A percentile compares a stretch with the other conserved stretches of the same genome.
Conservation (phyloP, 2,329 filamentous ascomycete species). For the Claviceps digitariae region DNA sequence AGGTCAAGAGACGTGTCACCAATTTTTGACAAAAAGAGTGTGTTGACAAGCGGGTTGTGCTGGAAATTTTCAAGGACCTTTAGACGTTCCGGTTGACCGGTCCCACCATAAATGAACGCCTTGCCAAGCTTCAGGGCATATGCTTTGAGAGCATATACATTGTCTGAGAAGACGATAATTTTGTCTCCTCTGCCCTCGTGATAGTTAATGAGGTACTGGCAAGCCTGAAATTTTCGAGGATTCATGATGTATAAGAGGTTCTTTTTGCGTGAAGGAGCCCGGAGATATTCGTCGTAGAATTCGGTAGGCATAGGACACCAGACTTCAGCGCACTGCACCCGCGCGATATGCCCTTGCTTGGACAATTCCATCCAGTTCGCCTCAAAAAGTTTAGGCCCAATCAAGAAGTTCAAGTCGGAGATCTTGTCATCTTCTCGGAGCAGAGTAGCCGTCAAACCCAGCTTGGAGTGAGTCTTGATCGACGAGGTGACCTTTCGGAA, state of each 20-base stretch:
- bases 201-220: slow-evolving; percentile 96
- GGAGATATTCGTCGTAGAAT: slow-evolving; percentile 90
- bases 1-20: slow-evolving; percentile 96
- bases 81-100: slow-evolving; percentile 72
- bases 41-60: slow-evolving; percentile 79
- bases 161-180: slow-evolving; percentile 96
- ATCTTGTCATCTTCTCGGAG: slow-evolving; percentile 98
- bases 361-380: slow-evolving; percentile 99
- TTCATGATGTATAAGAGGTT: slow-evolving; percentile 84
- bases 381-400: slow-evolving; percentile 94
- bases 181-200: slow-evolving; percentile 93
- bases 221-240: slow-evolving; percentile 90
- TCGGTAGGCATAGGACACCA: slow-evolving; percentile 99
- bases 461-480: slow-evolving; percentile 89
- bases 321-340: slow-evolving; percentile 94
- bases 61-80: slow-evolving; percentile 89
- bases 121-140: slow-evolving; percentile 78
- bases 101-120: slow-evolving; percentile 83
- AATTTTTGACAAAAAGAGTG: slow-evolving; percentile 92
- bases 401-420: slow-evolving; percentile 90
- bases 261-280: slow-evolving; percentile 40
- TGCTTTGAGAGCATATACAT: slow-evolving; percentile 78
- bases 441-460: slow-evolving; percentile 85
- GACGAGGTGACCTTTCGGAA: slow-evolving; percentile 87
- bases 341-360: slow-evolving; percentile 90